phyloP scores from a whole-genome alignment of 306 rosid genomes.

The Prunus kanzakura region DNA sequence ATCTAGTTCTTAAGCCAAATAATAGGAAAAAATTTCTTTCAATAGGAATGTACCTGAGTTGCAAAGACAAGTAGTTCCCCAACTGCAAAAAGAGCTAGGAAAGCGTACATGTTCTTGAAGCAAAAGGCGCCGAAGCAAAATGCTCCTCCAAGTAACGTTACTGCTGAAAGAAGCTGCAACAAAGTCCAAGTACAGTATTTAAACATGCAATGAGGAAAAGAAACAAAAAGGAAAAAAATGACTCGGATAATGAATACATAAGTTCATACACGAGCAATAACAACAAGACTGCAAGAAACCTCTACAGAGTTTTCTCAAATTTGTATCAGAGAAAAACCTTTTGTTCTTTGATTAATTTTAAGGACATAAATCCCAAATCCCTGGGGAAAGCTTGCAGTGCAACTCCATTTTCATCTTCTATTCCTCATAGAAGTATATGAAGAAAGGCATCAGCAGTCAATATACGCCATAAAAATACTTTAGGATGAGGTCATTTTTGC shows the following conservation, averaged over 20 bases:
- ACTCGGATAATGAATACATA: background rate
- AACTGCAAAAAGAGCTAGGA: conserved; percentile 59
- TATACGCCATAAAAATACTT: background rate
- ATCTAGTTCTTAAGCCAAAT: background rate
- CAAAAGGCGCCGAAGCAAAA: conserved; percentile 70
- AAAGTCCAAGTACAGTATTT: background rate
- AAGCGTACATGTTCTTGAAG: conserved; percentile 68
- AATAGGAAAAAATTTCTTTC: background rate
- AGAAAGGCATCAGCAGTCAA: background rate
- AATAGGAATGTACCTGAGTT: conserved; percentile 56
- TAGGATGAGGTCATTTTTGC: no score
- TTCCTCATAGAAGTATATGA: no score
- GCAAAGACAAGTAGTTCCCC: conserved; percentile 84
- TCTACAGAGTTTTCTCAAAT: background rate
- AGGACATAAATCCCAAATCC: background rate
- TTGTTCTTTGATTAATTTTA: background rate
- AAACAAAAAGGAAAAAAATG: background rate
- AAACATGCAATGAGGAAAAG: background rate
- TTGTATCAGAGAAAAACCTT: background rate
- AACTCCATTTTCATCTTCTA: background rate
- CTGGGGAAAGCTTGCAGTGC: background rate
- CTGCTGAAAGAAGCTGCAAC: conserved; percentile 65
- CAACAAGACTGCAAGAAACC: no score
- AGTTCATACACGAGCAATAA: background rate
- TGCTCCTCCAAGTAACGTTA: conserved; percentile 65